Conservation (phyloP, 768 basidiomycete genomes). For the Russula sp. region DNA sequence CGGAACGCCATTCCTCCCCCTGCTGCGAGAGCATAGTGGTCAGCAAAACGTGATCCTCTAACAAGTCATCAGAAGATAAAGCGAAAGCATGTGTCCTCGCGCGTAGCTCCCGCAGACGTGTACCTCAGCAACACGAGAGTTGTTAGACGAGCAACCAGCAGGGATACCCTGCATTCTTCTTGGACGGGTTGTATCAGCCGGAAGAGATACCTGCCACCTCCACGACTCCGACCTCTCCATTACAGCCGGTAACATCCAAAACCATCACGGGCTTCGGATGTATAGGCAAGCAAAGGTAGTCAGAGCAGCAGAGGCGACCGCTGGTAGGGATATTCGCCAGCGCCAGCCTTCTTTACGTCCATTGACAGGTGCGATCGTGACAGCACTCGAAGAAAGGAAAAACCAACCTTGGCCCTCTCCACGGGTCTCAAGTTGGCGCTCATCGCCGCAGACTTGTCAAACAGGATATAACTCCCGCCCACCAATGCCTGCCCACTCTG, state of each 20-base stretch:
- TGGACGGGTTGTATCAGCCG: conserved; percentile 96
- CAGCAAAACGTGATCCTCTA: conserved; percentile 12
- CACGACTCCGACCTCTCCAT: conserved; percentile 28
- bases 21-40: conserved; percentile 34
- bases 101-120: conserved; percentile 82
- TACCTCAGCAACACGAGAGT: conserved; percentile 71
- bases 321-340: conserved; percentile 53
- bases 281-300: conserved; percentile 10
- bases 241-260: conserved; percentile 33
- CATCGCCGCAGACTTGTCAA: conserved; percentile 56
- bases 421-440: conserved; percentile 44
- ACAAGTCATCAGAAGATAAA: conserved; percentile 12
- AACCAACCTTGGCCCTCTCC: conserved; percentile 52
- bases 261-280: conserved; percentile 56
- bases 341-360: conserved; percentile 96
- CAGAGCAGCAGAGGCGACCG: conserved; percentile 38
- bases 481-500: conserved; percentile 65
- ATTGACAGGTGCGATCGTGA: background rate
- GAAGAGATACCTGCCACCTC: conserved; percentile 34
- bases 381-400: conserved; percentile 15
- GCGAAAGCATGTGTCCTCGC: conserved; percentile 59
- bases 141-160: conserved; percentile 64
- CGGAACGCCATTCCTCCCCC: conserved; percentile 56
- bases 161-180: conserved; percentile 43
- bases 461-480: conserved; percentile 84